phyloP scores from a whole-genome alignment of 1,139 yeast genomes.

The Candida dubliniensis region DNA sequence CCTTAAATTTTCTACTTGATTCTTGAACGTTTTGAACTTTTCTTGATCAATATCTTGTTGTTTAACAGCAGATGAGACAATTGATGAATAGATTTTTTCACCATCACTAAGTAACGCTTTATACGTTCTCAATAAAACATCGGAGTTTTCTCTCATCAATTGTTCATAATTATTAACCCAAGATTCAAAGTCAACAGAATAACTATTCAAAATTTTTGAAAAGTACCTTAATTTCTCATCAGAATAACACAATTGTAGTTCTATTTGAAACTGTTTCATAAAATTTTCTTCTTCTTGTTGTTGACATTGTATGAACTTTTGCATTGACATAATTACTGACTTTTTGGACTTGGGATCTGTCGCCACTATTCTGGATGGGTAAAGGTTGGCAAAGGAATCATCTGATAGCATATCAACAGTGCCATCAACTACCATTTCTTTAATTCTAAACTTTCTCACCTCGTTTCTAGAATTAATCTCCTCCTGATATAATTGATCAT shows the following conservation, averaged over 20 bases:
- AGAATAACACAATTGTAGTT: conserved; percentile 47
- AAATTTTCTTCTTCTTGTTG: conserved; percentile 10
- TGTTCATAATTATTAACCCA: conserved; percentile 54
- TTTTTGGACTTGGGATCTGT: conserved; percentile 27
- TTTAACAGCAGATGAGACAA: conserved; percentile 20
- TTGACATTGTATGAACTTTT: conserved; percentile 37
- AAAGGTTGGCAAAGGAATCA: conserved; percentile 46
- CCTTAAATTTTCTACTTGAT: conserved; percentile 36
- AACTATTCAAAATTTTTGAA: conserved; percentile 33
- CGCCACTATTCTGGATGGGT: conserved; percentile 53
- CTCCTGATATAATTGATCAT: conserved; percentile 27
- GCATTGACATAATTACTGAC: conserved; percentile 44
- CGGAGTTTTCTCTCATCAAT: conserved; percentile 39
- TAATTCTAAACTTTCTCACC: conserved; percentile 33
- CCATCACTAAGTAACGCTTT: conserved; percentile 54
- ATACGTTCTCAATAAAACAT: conserved; percentile 49
- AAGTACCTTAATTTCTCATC: conserved; percentile 51
- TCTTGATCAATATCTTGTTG: conserved; percentile 15
- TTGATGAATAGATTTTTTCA: conserved; percentile 46
- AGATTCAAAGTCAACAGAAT: conserved; percentile 44
- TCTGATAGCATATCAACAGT: conserved; percentile 48
- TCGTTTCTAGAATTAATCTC: conserved; percentile 45
- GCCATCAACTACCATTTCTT: conserved; percentile 29
- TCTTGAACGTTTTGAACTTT: conserved; percentile 21
- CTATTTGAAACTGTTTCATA: conserved; percentile 23